Conservation (phyloP, 495 filamentous ascomycete species). For the Penicillium maclennaniae region DNA sequence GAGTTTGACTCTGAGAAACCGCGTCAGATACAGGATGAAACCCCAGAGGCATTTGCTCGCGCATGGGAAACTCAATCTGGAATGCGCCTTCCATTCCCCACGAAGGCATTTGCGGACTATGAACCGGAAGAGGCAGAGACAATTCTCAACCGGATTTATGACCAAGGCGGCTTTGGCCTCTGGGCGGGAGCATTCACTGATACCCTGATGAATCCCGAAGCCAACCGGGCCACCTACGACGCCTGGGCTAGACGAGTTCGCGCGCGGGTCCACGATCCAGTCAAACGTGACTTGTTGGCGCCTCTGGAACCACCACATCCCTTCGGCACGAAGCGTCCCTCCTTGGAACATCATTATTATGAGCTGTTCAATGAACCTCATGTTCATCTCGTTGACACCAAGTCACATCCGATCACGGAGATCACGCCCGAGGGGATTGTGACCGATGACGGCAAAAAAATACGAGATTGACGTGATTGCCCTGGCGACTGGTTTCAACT, state of each 20-base stretch:
- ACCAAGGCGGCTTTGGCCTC: slow-evolving; percentile 4
- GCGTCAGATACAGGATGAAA: neutral
- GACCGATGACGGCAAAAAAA: slow-evolving; percentile 34
- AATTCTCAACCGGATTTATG: slow-evolving; percentile 1
- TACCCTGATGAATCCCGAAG: neutral
- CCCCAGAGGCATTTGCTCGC: neutral
- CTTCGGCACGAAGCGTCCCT: slow-evolving; percentile 53
- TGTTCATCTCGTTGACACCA: slow-evolving; percentile 52
- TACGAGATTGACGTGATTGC: slow-evolving; percentile 50
- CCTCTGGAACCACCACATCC: slow-evolving; percentile 48
- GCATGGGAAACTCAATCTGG: neutral
- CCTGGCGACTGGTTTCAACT: slow-evolving; percentile 55
- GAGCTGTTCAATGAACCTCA: slow-evolving; percentile 54
- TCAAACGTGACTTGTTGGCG: slow-evolving; percentile 48
- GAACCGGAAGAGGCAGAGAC: neutral
- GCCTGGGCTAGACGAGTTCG: slow-evolving; percentile 37
- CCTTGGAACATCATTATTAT: slow-evolving; percentile 53
- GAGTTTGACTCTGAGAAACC: neutral
- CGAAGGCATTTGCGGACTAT: slow-evolving; percentile 1
- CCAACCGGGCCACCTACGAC: slow-evolving; percentile 4
- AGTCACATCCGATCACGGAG: slow-evolving; percentile 43
- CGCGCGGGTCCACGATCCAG: slow-evolving; percentile 46
- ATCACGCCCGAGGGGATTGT: slow-evolving; percentile 42
- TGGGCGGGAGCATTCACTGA: neutral
- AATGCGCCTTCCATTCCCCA: neutral